Base-by-base conservation (phyloP, 2,329 filamentous ascomycete species). In the Verticillium nubilum region DNA sequence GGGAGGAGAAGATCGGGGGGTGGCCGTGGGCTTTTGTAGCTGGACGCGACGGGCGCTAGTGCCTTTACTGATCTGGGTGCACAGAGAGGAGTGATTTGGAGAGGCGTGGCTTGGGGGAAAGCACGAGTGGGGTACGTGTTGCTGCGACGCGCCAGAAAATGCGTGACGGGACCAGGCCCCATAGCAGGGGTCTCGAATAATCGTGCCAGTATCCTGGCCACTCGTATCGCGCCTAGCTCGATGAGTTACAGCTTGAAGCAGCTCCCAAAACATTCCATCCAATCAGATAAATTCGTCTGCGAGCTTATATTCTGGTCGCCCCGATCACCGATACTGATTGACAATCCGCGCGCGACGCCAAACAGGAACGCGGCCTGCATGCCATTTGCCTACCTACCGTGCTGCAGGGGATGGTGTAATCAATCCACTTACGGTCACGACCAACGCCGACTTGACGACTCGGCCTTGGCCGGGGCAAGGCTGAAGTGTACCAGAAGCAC, bases 11-110 rank as follows among this genome's bases (percentile, higher is more conserved):
- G 73, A 73, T 76, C 78, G 73, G 78, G 80, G 81, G 80, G 79
- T 78, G 72, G 71, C 71, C 69, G 71, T 76, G 78, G 75, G 74
- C 75, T 84, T 85, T 84, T 85, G 83, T 86, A 86, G 79, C 78
- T 83, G 79, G 75, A 79, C 78, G 80, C 78, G 79, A 74, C 73
- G 67, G 72, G 72, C 72, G 71, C 72, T 74, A 76, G 75, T 74
- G 74, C 73, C 69, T 73, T 80, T 85, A 83, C 83, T 86, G 83
- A 86, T 86, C 84, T 66, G 59, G 60, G 60, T 60, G 61, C 55
- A 57, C 55, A 42, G 54, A 27, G 37, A 19, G 54, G 67, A 66
- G 68, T 71, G 69, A 70, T 69, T 67, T 69, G 62, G 65, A 64
- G 63, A 58, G 60, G 26, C 31, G 27, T 23, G 42, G 19, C 42